phyloP scores from a whole-genome alignment of 2,329 filamentous ascomycete genomes.

The Aschersonia sp. region DNA sequence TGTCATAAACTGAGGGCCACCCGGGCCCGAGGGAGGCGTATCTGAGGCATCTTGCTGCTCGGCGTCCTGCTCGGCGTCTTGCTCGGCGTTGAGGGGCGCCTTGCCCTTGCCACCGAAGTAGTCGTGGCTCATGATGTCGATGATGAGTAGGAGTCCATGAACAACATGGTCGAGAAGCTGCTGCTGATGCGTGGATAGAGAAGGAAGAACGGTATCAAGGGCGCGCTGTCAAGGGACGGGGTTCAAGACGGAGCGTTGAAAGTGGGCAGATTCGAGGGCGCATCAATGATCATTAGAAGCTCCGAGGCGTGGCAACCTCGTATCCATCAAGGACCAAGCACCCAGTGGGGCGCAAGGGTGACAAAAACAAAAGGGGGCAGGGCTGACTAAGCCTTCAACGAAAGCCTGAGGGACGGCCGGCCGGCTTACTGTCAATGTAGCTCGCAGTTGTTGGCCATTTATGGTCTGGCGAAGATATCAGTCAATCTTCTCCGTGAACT shows the following conservation, averaged over 20 bases:
- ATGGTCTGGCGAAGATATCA: no score
- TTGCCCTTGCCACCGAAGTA: constrained; percentile 42
- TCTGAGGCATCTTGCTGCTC: constrained; percentile 12
- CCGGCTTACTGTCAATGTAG: no score
- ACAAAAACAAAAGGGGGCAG: no score
- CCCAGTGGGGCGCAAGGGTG: no score
- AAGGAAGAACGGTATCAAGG: neutral
- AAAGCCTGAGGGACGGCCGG: no score
- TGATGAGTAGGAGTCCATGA: constrained; percentile 14
- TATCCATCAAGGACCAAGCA: neutral
- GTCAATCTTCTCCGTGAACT: no score
- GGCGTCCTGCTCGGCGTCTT: constrained; percentile 14
- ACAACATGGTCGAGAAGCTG: constrained; percentile 17
- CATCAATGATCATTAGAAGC: neutral
- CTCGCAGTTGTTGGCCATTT: no score
- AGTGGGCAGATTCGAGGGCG: neutral
- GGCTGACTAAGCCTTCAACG: no score
- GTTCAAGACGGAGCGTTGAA: neutral
- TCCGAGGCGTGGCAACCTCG: neutral
- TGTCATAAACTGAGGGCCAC: constrained; percentile 63
- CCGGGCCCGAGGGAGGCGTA: constrained; percentile 7
- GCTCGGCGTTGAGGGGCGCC: constrained; percentile 19
- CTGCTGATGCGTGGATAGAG: neutral
- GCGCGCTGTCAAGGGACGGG: neutral
- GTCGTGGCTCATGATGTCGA: constrained; percentile 43